Evolutionary conservation across 805 yeast genomes (phyloP), one percentile per base, ranked within the genome.

Genomic region (Starmerella stigmatis): DNA sequence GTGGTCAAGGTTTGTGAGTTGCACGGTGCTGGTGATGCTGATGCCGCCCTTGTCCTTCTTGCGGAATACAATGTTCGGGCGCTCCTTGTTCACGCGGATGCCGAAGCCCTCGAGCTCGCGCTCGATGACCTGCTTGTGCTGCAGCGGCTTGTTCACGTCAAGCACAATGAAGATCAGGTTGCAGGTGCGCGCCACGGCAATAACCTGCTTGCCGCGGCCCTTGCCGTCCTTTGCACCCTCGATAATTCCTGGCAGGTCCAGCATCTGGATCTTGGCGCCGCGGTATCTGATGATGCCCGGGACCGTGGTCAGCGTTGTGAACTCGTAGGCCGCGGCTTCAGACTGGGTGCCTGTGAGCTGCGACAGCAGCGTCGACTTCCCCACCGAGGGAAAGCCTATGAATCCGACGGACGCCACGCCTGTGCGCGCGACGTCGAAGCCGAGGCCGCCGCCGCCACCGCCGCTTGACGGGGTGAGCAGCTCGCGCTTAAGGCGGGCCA

Each of bases 141-240:
- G 88, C 57, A 92, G 72, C 4, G 98, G 98, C 62, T 92, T 92
- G 67, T 86, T 86, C 46, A 92, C 98, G 64, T 92, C 99, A 59
- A 92, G 70, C 3, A 92, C 94, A 61, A 92, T 84, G 64, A 92
- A 92, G 41, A 92, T 75, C 58, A 92, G 70, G 62, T 92, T 88
- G 63, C 96, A 94, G 3, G 96, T 86, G 66, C 98, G 76, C n/a
- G 97, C 97, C 48, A 92, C 98, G 2, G 98, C 98, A 66, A 92
- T 92, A 45, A 92, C 98, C 67, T 92, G 98, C 60, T 94, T 76
- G 57, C 98, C 97, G 67, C 98, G 79, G 61, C 98, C 98, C 63
- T 86, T 86, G 60, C 97, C 97, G 61, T 86, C 95, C 48, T 92
- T 76, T n/a, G 97, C 97, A 51, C 97, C 97, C 63, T 85, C 86